Base-by-base conservation (phyloP, 139 green algal genomes). In the Yamagishiella unicocca region DNA sequence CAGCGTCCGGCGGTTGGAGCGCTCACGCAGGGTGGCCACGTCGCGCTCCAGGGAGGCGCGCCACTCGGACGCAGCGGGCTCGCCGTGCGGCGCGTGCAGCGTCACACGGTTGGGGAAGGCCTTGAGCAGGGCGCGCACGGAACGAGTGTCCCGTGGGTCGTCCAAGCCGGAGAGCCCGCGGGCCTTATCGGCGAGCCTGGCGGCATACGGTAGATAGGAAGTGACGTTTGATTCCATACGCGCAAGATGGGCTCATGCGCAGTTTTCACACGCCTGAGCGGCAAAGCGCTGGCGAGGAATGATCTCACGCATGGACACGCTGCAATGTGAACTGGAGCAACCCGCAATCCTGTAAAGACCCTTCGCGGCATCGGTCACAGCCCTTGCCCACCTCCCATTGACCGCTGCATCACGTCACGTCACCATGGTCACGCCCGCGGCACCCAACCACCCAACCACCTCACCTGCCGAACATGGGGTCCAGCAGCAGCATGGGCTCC, bases 51-150 rank as follows among this genome's bases (percentile, higher is more conserved):
- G 27, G 0, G 58, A 38, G 14, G 78, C 38, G 1, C 58, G 55
- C 78, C 78, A 74, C 55, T 75, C 55, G 25, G 58, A 61, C 5
- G 78, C 78, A 7, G 58, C 24, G 1, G 78, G 78, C 78, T 74
- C 76, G 76, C 37, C 24, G 35, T 71, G 76, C 27, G 87, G 87
- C 29, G 87, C 29, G n/a, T 75, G 45, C 17, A 91, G 81, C 33
- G 37, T 72, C 40, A 80, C 31, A 37, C 62, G 68, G 62, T 91
- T 91, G 53, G 81, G 87, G 40, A 88, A 78, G 61, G 64, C 9
- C 37, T 38, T 43, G 12, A 35, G 42, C 77, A 81, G 76, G 43
- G 68, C 68, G 38, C 68, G 68, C 68, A 76, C 72, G 43, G 72
- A 66, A 29, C 72, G 72, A 9, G 35, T 38, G 70, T 78, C 40